Evolutionary conservation across 257 asterid genomes (phyloP), one percentile per base, ranked within the genome.

Genomic region (Solanum piurae): DNA sequence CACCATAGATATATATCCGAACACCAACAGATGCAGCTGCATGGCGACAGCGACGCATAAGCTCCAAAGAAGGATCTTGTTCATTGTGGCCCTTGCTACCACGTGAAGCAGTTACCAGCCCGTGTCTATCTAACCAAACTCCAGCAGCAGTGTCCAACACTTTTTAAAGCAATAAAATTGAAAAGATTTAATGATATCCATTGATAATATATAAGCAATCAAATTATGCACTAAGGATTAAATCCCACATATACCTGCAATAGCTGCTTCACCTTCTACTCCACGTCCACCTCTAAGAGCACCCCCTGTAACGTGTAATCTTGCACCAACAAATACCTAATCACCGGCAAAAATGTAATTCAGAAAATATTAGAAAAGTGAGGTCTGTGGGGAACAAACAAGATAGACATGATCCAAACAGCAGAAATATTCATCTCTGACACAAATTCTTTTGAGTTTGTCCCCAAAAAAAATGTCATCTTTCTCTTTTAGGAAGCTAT

Each of bases 61-160:
- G 87, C 91, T 96, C 98, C 86, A 91, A 86, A 86, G 96, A 91
- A 86, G 99, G 92, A 92, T 96, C 98, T 33, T 87, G 90, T 25
- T 95, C 98, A 36, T 87, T 83, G 38, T 90, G 93, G 80, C 92
- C 95, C 91, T 95, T 96, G 91, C 89, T 92, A 88, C 92, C 91
- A 88, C 94, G 91, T 88, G 99, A 77, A 83, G 94, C 88, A 77
- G 99, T 95, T 91, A 96, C 99, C 89, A 95, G 88, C 85, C 99
- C 99, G 52, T 96, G 92, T 88, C 92, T 94, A 89, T 97, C 99
- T 34, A 96, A 93, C 99, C 99, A 97, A 91, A 97, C 99, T 89
- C 99, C 99, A 83, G 98, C 99, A 73, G 99, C 98, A 87, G 99
- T 97, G 90, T 97, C 99, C 94, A 97, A 91, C 31, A 97, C 99